These are phyloP conservation scores for Pyrenophora tritici-repentis DNA, from an alignment of 2,329 filamentous ascomycete species.

Conservation along the genomic window DNA sequence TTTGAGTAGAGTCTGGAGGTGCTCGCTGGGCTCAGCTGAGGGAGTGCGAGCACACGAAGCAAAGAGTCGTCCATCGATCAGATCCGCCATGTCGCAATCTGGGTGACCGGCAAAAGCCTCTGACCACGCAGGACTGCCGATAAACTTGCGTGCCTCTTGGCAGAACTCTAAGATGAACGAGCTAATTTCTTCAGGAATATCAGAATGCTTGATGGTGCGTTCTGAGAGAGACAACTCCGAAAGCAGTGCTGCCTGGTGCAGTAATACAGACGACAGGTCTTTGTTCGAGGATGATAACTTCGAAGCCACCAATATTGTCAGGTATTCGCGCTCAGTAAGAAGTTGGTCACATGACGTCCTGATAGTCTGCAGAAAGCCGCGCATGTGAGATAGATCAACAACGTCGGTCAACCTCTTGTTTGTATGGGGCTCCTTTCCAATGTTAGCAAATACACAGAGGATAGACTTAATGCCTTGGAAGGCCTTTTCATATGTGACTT, in stretches of 20 bases:
- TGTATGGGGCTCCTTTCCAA: conserved; percentile 5
- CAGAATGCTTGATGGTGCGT: conserved; percentile 40
- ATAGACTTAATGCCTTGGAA: too few species aligned
- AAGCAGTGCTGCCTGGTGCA: conserved; percentile 52
- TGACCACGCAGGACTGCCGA: conserved; percentile 48
- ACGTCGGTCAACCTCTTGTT: conserved; percentile 13
- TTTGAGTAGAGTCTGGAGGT: conserved; percentile 23
- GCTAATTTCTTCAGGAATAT: conserved; percentile 41
- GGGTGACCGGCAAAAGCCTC: conserved; percentile 27
- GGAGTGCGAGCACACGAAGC: conserved; percentile 31
- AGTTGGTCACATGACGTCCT: conserved; percentile 22
- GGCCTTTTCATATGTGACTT: too few species aligned
- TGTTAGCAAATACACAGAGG: neutral
- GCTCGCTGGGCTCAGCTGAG: conserved; percentile 22
- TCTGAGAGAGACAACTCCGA: conserved; percentile 50
- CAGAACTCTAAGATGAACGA: conserved; percentile 48
- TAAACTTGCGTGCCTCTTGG: conserved; percentile 40
- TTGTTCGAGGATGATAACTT: conserved; percentile 39
- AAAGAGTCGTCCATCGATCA: conserved; percentile 60
- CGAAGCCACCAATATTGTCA: conserved; percentile 40
- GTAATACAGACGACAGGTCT: conserved; percentile 46
- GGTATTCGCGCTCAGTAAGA: conserved; percentile 44
- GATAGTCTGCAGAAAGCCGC: conserved; percentile 27
- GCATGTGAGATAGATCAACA: conserved; percentile 22
- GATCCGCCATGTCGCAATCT: conserved; percentile 57